Base-by-base conservation (phyloP, 2,329 filamentous ascomycete species). In the Fusarium sp. region DNA sequence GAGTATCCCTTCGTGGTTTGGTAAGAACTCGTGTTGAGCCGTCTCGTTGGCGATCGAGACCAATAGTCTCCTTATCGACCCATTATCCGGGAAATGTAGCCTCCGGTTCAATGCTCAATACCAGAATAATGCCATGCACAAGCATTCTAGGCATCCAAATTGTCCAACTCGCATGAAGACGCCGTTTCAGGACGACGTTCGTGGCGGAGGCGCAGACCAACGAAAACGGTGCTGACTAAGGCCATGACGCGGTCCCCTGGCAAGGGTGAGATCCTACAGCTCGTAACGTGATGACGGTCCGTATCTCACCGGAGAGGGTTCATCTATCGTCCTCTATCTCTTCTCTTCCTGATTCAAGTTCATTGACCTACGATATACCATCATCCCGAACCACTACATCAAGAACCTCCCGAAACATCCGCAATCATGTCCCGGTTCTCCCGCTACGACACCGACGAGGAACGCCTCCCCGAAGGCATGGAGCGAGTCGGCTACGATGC, bases 391-490 rank as follows among this genome's bases (percentile, higher is more conserved):
- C 20, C 18, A 29, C 22, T 29, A 57, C 24, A 42, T 22, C 54
- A 27, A 34, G 14, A 1, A 20, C 13, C 34, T 14, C 6, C 7
- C 29, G 37, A 61, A 38, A 20, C 35, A 42, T 38, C 24, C 18
- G 7, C 29, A 38, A 37, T 4, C 70, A 86, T 86, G 85, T 81
- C 83, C 66, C 84, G 83, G 68, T 85, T 80, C 74, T 83, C 84
- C 22, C 81, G 79, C 63, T 84, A 84, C 76, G 85, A 87, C 63
- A 81, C 82, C 6, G 88, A 90, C 71, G 83, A 86, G 24, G 83
- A 87, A 66, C 87, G 88, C 50, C 85, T 90, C 18, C 88, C 89
- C 4, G 82, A 86, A 45, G 88, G 88, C 79, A 88, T 90, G 85
- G 78, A 82, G 47, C 85, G 88, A 66, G 82, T 88, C 31, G 87